Conservation (phyloP, 1,284 basidiomycete species). For the Wallemia hederae region DNA sequence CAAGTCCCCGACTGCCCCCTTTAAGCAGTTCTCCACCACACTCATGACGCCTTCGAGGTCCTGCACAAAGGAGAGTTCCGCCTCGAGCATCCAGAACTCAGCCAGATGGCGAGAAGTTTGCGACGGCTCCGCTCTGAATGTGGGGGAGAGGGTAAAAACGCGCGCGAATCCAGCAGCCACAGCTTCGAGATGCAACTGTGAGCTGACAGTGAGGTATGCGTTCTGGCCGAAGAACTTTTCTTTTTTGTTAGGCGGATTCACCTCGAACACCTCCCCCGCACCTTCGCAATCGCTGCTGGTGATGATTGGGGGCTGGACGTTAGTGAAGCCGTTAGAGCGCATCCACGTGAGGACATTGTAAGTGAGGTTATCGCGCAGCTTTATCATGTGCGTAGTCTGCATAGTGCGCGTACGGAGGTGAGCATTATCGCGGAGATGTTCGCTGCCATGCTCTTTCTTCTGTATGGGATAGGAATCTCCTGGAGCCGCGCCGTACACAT, state of each 20-base stretch:
- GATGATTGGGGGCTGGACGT: conserved; percentile 56
- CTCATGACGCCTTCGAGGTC: conserved; percentile 28
- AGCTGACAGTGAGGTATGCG: conserved; percentile 74
- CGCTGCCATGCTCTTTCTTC: conserved; percentile 41
- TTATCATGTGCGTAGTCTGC: conserved; percentile 36
- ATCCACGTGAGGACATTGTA: conserved; percentile 32
- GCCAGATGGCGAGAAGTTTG: conserved; percentile 72
- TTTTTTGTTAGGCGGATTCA: conserved; percentile 14
- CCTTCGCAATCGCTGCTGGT: conserved; percentile 88
- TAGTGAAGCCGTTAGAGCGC: conserved; percentile 44
- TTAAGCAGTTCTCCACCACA: conserved; percentile 37
- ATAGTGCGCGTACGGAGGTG: conserved; percentile 57
- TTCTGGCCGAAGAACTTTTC: conserved; percentile 30
- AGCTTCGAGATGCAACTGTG: conserved; percentile 83
- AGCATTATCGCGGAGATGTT: conserved; percentile 48
- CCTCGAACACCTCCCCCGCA: conserved; percentile 71
- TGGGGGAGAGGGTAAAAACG: conserved; percentile 68
- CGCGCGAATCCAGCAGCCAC: conserved; percentile 44
- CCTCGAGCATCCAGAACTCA: conserved; percentile 98
- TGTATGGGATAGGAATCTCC: conserved; percentile 51
- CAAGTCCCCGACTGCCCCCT: conserved; percentile 18
- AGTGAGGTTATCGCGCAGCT: conserved; percentile 32
- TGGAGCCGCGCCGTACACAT: neutral
- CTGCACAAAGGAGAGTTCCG: conserved; percentile 42
- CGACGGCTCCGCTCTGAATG: conserved; percentile 72